phyloP scores from a whole-genome alignment of 805 yeast species.

The Candida railenensis region DNA sequence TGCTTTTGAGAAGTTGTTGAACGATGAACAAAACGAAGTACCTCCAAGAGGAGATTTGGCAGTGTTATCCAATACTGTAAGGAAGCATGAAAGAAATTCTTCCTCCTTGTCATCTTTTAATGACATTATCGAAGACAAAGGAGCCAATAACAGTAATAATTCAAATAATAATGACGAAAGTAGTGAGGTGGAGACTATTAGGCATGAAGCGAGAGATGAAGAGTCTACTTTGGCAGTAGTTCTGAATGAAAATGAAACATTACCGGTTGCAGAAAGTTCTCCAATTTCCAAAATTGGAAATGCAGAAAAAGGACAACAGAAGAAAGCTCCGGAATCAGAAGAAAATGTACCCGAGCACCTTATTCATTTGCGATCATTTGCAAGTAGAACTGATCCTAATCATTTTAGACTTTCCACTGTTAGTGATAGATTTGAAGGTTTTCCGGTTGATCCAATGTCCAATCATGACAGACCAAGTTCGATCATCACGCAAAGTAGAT shows the following conservation, averaged over 20 bases:
- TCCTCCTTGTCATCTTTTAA: slow-evolving; percentile 19
- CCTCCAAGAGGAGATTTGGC: slow-evolving; percentile 25
- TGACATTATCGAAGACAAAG: slow-evolving; percentile 1
- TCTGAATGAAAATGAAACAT: not conserved
- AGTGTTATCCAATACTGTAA: not conserved
- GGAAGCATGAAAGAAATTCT: slow-evolving; percentile 16
- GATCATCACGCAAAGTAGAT: not conserved
- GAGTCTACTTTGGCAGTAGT: not conserved
- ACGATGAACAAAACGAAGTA: slow-evolving; percentile 19
- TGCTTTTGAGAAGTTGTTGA: slow-evolving; percentile 13
- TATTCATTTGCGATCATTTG: not conserved
- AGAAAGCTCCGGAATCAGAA: not conserved
- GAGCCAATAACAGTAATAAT: not conserved
- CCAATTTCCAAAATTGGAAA: not conserved
- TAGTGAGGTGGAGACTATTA: slow-evolving; percentile 1
- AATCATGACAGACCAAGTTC: not conserved
- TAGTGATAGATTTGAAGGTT: slow-evolving; percentile 1
- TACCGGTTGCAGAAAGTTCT: slow-evolving; percentile 2
- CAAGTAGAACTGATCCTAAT: not conserved
- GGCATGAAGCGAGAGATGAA: not conserved
- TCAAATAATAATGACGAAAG: not conserved
- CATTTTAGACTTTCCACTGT: not conserved
- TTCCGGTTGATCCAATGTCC: not conserved
- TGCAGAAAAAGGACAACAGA: not conserved
- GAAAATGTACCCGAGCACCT: not conserved